Conservation (phyloP, 495 filamentous ascomycete species). For the Aspergillus heteromorphus region DNA sequence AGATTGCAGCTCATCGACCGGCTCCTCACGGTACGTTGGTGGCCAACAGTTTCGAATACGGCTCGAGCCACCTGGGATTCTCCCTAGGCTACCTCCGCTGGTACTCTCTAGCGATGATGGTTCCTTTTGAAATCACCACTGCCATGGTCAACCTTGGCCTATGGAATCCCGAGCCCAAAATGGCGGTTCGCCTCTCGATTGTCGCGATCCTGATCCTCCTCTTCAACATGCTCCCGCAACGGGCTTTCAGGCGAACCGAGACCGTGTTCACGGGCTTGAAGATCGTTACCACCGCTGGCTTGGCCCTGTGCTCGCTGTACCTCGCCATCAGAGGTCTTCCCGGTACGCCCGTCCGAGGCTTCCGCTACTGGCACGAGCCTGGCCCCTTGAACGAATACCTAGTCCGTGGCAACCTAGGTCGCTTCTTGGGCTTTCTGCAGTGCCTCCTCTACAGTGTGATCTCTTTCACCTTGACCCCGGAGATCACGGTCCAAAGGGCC, state of each 20-base stretch:
- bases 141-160: constrained; percentile 77
- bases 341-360: constrained; percentile 60
- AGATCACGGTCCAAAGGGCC: constrained; percentile 48
- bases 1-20: constrained; percentile 59
- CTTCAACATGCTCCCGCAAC: constrained; percentile 77
- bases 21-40: constrained; percentile 51
- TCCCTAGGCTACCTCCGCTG: constrained; percentile 59
- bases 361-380: constrained; percentile 69
- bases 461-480: constrained; percentile 51
- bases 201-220: constrained; percentile 62
- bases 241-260: constrained; percentile 74
- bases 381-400: constrained; percentile 66
- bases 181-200: constrained; percentile 65
- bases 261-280: constrained; percentile 75
- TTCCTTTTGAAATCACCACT: constrained; percentile 69
- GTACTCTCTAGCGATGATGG: constrained; percentile 60
- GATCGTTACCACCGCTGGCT: constrained; percentile 67
- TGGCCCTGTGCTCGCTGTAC: constrained; percentile 62
- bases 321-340: constrained; percentile 66
- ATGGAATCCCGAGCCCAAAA: constrained; percentile 58
- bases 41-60: constrained; percentile 49
- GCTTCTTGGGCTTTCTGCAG: constrained; percentile 64
- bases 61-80: constrained; percentile 44
- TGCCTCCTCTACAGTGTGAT: constrained; percentile 53
- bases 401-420: constrained; percentile 53